phyloP scores from a whole-genome alignment of 169 alveolate genomes.

The Eimeria mitis region DNA sequence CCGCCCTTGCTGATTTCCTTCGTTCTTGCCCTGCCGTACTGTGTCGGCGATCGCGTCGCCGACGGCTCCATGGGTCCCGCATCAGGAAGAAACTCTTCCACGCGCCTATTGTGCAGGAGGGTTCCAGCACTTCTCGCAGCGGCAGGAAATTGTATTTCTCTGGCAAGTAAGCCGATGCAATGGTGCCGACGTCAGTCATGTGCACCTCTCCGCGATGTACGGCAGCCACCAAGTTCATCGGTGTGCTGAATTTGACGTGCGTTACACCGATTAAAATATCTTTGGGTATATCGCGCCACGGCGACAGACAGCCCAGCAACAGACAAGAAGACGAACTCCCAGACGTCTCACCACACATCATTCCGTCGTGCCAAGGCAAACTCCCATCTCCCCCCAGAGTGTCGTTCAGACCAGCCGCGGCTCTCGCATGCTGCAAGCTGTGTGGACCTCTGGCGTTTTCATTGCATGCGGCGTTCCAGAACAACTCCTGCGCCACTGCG shows the following conservation, averaged over 20 bases:
- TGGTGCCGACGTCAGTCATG: constrained; percentile 62
- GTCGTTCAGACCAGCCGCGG: background rate
- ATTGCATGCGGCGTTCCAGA: constrained; percentile 22
- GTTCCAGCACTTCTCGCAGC: constrained; percentile 50
- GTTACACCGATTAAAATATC: constrained; percentile 28
- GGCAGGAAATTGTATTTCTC: constrained; percentile 66
- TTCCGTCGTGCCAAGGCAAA: constrained; percentile 14
- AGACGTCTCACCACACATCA: constrained; percentile 27
- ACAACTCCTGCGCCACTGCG: constrained; percentile 52
- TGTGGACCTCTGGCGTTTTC: background rate
- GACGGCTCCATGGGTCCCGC: constrained; percentile 6
- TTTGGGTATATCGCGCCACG: constrained; percentile 46
- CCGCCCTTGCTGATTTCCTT: background rate
- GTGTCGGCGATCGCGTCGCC: constrained; percentile 28
- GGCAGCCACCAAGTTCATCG: constrained; percentile 59
- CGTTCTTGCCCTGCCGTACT: background rate
- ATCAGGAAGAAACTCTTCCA: constrained; percentile 63
- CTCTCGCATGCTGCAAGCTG: constrained; percentile 1
- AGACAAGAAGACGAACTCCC: constrained; percentile 6
- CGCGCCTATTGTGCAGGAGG: constrained; percentile 57
- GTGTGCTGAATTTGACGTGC: constrained; percentile 55
- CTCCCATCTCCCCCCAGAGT: background rate
- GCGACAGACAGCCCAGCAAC: constrained; percentile 63
- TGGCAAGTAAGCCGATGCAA: constrained; percentile 50
- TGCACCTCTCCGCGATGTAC: constrained; percentile 62